Percentiles rank a stretch among this genome's conserved stretches.
These are phyloP conservation scores for Clonostachys rhizophaga DNA, from an alignment of 2,329 filamentous ascomycete genomes.

Conservation along the genomic window DNA sequence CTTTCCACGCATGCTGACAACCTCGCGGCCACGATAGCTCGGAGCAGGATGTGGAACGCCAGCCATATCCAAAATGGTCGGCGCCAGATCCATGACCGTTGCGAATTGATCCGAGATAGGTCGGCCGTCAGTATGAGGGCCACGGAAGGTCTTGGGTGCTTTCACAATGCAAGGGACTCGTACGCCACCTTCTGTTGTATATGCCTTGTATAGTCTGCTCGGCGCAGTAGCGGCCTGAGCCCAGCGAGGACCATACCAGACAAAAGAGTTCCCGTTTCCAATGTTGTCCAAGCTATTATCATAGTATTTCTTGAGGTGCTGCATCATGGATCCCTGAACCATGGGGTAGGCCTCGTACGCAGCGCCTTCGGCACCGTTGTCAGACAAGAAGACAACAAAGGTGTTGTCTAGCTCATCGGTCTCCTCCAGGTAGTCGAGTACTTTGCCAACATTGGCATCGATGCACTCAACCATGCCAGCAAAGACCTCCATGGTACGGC, in stretches of 20 bases:
- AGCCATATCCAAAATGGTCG: conserved; percentile 40
- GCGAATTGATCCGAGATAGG: conserved; percentile 18
- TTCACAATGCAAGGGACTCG: conserved; percentile 44
- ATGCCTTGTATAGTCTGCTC: conserved; percentile 38
- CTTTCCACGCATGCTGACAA: conserved; percentile 45
- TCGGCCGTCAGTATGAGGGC: conserved; percentile 38
- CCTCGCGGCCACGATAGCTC: conserved; percentile 32
- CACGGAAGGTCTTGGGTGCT: conserved; percentile 32
- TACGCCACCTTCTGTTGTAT: conserved; percentile 32
- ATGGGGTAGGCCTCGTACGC: conserved; percentile 54
- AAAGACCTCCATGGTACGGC: conserved; percentile 30
- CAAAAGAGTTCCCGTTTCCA: conserved; percentile 49
- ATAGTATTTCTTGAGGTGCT: conserved; percentile 31
- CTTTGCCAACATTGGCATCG: conserved; percentile 43
- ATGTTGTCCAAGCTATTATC: conserved; percentile 47
- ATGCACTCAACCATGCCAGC: conserved; percentile 51
- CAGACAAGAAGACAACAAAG: conserved; percentile 48
- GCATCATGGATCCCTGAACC: conserved; percentile 21
- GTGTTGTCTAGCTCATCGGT: conserved; percentile 48
- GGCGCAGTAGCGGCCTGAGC: conserved; percentile 35
- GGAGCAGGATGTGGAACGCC: conserved; percentile 27
- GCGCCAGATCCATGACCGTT: conserved; percentile 45
- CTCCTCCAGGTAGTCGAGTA: conserved; percentile 37
- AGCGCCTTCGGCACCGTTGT: conserved; percentile 51
- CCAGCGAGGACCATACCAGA: conserved; percentile 58